Evolutionary conservation across 2,329 filamentous ascomycete genomes (phyloP).

Genomic region (Colletotrichum chlorophyti): DNA sequence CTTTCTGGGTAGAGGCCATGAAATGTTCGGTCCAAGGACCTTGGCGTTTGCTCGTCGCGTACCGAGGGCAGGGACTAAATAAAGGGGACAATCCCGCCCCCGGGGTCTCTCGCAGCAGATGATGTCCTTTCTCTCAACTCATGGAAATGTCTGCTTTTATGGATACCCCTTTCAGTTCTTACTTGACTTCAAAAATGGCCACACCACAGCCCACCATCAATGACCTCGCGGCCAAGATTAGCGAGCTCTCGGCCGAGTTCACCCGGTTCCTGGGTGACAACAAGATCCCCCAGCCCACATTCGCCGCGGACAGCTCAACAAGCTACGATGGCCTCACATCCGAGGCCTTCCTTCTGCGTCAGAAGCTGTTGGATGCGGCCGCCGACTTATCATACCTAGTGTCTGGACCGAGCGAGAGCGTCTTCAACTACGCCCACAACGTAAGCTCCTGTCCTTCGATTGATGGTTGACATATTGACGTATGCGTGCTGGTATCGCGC

Average conservation of each 20-base stretch:
- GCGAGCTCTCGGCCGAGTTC: conserved; percentile 49
- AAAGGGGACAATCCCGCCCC: background rate
- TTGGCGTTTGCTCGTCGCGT: background rate
- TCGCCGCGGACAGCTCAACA: conserved; percentile 50
- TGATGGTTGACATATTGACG: too few species aligned
- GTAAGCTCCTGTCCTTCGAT: conserved; percentile 33
- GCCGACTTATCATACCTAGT: conserved; percentile 53
- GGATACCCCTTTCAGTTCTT: conserved; percentile 23
- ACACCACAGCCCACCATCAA: conserved; percentile 44
- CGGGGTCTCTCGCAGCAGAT: background rate
- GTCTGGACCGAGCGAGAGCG: conserved; percentile 56
- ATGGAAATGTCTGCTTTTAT: conserved; percentile 5
- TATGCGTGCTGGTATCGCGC: background rate
- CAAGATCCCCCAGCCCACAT: conserved; percentile 48
- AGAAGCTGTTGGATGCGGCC: conserved; percentile 51
- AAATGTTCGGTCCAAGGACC: background rate
- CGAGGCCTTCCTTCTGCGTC: conserved; percentile 51
- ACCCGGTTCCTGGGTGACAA: conserved; percentile 48
- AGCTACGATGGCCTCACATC: conserved; percentile 48
- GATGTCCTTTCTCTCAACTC: background rate
- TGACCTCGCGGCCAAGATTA: conserved; percentile 51
- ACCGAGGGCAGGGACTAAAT: background rate
- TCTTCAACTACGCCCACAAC: conserved; percentile 52
- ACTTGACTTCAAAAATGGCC: conserved; percentile 34
- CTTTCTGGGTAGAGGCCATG: background rate